Evolutionary conservation across 2,329 filamentous ascomycete genomes (phyloP), one percentile per base, ranked within the genome.

Genomic region (Penicillium concentricum): DNA sequence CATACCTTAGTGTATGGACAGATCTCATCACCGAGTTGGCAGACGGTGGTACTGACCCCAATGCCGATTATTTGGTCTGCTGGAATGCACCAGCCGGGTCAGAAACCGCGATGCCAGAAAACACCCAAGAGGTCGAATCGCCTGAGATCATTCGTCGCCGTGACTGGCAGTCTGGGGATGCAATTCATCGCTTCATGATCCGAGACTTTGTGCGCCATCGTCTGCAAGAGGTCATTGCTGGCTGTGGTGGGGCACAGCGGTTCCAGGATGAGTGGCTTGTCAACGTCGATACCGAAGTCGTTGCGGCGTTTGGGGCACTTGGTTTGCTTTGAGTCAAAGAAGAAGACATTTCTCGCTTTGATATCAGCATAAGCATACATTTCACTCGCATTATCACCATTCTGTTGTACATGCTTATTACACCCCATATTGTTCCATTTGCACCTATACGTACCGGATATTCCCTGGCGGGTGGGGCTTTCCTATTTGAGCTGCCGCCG

Each of bases 1-100:
- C 75, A 5, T 76, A 80, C 46, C 68, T 81, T 13, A 78, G 69
- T 5, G 67, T 78, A 28, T 81, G 78, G 78, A 80, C 78, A 3
- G 76, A 79, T 56, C 70, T 79, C 22, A 67, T 78, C 38, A 74
- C 72, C 22, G 78, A 80, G 51, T 66, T 80, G 2, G 70, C 75
- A 13, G 76, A 79, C 42, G 76, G 75, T 15, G 65, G 72, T 1
- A 67, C 72, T 5, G 76, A 78, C 34, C 68, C 69, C 26, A 67
- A 70, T 50, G 67, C 76, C 38, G 77, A 79, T 55, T 78, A 79
- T 52, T 67, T 79, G 7, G 72, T 77, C 46, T 70, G 67, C 57
- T 74, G 73, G 73, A 71, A 74, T 53, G 67, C 64, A 24, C 58
- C 62, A 9, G 49, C 57, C 10, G 64, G 60, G 9, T 61, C 58